Percentiles rank a stretch among this genome's conserved stretches.
Conservation (phyloP, 2,329 filamentous ascomycete species). For the Aspergillus sergii region DNA sequence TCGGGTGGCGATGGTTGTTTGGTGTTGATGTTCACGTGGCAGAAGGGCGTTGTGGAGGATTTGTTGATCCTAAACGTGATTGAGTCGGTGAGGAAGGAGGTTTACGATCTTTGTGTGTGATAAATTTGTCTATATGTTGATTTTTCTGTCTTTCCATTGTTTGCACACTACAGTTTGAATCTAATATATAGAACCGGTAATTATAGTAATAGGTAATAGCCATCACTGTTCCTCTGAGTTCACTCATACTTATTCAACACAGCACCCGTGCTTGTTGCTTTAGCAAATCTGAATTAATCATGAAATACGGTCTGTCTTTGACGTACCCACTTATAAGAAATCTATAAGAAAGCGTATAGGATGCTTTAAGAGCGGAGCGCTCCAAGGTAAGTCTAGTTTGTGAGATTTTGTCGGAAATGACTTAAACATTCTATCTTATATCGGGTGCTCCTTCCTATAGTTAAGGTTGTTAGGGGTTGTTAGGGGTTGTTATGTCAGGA, state of each 20-base stretch:
- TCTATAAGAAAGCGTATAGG: too few relatives aligned
- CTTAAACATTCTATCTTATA: background rate
- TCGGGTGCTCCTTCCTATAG: background rate
- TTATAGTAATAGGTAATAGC: background rate
- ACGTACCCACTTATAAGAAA: too few relatives aligned
- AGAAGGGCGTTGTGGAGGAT: slow-evolving; percentile 38
- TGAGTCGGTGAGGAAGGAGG: slow-evolving; percentile 20
- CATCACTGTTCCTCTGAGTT: too few relatives aligned
- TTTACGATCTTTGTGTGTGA: slow-evolving; percentile 12
- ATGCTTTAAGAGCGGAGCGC: too few relatives aligned
- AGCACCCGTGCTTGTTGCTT: too few relatives aligned
- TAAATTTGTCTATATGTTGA: background rate
- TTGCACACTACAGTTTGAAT: background rate
- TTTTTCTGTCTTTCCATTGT: background rate
- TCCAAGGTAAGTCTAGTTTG: background rate
- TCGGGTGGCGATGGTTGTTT: slow-evolving; percentile 50
- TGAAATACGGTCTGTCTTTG: too few relatives aligned
- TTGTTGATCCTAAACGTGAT: slow-evolving; percentile 24
- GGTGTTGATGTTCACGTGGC: slow-evolving; percentile 46
- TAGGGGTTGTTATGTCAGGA: background rate
- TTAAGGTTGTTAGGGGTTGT: background rate
- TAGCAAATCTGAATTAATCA: too few relatives aligned
- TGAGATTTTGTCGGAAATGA: background rate
- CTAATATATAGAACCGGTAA: background rate
- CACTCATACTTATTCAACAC: background rate